Conservation (phyloP, 108 stramenopile genomes). For the Cylindrotheca closterium region DNA sequence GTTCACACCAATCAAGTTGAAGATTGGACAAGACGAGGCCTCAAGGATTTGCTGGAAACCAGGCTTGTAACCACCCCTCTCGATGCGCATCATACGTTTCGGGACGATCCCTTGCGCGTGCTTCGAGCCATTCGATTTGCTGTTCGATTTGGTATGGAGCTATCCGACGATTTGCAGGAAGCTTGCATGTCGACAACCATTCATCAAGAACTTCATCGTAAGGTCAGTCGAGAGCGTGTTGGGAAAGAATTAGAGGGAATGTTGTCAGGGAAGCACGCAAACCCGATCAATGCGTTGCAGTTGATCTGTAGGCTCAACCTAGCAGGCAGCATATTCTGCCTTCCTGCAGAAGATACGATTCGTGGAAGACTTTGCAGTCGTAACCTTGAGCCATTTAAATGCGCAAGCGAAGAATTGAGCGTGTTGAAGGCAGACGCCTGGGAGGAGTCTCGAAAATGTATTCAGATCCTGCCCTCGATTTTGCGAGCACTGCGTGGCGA, state of each 20-base stretch:
- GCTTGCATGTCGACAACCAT: constrained; percentile 53
- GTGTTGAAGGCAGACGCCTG: constrained; percentile 36
- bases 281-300: constrained; percentile 60
- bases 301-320: constrained; percentile 67
- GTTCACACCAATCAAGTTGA: constrained; percentile 73
- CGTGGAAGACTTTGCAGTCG: constrained; percentile 31
- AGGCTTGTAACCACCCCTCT: constrained; percentile 80
- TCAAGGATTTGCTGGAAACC: constrained; percentile 65
- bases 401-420: constrained; percentile 11
- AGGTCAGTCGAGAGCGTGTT: constrained; percentile 89
- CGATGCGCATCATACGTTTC: constrained; percentile 64
- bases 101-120: constrained; percentile 92
- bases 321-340: constrained; percentile 65
- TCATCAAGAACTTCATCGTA: constrained; percentile 73
- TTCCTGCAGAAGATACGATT: constrained; percentile 34
- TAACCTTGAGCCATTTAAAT: constrained; percentile 12
- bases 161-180: constrained; percentile 54
- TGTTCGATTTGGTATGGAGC: constrained; percentile 69
- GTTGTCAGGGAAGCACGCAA: constrained; percentile 71
- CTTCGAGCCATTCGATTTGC: constrained; percentile 90
- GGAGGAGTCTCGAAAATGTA: constrained; percentile 35
- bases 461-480: constrained; percentile 12
- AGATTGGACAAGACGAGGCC: constrained; percentile 88
- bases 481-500: not conserved
- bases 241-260: constrained; percentile 91